Base-by-base conservation (phyloP, 2,329 filamentous ascomycete species). In the Pseudogymnoascus sp. region DNA sequence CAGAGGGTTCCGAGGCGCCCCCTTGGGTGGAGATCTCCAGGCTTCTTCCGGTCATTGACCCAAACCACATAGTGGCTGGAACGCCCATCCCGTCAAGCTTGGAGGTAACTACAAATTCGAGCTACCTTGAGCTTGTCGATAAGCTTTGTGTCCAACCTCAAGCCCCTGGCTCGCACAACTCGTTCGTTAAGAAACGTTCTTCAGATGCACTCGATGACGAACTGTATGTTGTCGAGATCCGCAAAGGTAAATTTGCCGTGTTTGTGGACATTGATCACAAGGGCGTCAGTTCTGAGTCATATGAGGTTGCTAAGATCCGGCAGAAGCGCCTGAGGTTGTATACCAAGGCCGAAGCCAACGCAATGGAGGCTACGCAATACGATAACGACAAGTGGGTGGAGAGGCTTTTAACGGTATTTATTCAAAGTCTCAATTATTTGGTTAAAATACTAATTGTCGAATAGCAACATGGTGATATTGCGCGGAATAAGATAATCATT, bases 241-340 rank as follows among this genome's bases (percentile, higher is more conserved):
- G 53, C 15, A 35, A 41, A 59, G 36, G 28, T 25, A 38, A 25
- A 28, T 59, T 59, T 43, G 60, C 38, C 15, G 60, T 37, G 8
- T 35, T 61, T 22, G 30, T 43, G 22, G 22, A 39, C 18, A 37
- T 61, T 33, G 18, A 58, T 15, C 47, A 58, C 33, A 53, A 59
- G 2, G 30, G 15, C 12, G 3, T 57, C 20, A n/a, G 14, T 4
- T 22, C 36, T 53, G 33, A 28, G 36, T n/a, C 18, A 35, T 59
- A 35, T 15, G 57, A 60, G 53, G 60, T 61, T 36, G 20, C 36
- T 36, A 61, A 61, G 20, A 57, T 61, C 25, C 60, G 60, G 11
- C 35, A 38, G 18, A 61, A 61, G 36, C 30, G 60, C 20, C 38
- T 61, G 7, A 36, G 53, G 25, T 18, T 59, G 25, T 59, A 39